Base-by-base conservation (phyloP, 108 stramenopile species). In the Nitzschia inconspicua region DNA sequence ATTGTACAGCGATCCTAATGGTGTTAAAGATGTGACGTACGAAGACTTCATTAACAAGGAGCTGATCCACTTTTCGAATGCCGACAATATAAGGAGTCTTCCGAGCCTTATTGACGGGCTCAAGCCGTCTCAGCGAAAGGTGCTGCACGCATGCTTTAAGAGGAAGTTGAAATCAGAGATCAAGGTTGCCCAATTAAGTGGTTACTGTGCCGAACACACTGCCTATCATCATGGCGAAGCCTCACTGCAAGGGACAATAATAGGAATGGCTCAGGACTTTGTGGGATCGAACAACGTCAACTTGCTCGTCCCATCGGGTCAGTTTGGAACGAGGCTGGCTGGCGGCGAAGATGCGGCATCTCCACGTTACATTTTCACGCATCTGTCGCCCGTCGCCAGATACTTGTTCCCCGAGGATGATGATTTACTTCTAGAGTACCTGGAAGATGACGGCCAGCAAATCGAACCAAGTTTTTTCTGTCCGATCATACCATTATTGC, bases 221-320 rank as follows among this genome's bases (percentile, higher is more conserved):
- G 90, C 93, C 3, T 97, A 97, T 61, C 96, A 97, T 73, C 96
- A 97, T 62, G 96, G 96, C 18, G 94, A 97, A 75, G 90, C 79
- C 10, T 93, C 94, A 5, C 70, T 99, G 25, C 90, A 96, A 32
- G 63, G 83, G 19, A 99, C 98, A 24, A 96, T 97, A 37, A 83
- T 92, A 47, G 87, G 85, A 16, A 95, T 97, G 94, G 94, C 94
- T 0, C 96, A 97, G 39, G 87, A 95, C 76, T 97, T 89, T 75
- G 88, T 93, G 28, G 96, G 96, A 0, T 86, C 94, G 2, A 97
- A 95, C 59, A 97, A 97, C 52, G 57, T 97, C 18, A 94, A 94
- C 46, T 73, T 95, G 48, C 53, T 97, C 40, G 68, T 54, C n/a
- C 96, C 96, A 1, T 64, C 71, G 3, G 96, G 96, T 39, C 94